Evolutionary conservation across 106 monocot species (phyloP).

Genomic region (Platanthera guangdongensis): DNA sequence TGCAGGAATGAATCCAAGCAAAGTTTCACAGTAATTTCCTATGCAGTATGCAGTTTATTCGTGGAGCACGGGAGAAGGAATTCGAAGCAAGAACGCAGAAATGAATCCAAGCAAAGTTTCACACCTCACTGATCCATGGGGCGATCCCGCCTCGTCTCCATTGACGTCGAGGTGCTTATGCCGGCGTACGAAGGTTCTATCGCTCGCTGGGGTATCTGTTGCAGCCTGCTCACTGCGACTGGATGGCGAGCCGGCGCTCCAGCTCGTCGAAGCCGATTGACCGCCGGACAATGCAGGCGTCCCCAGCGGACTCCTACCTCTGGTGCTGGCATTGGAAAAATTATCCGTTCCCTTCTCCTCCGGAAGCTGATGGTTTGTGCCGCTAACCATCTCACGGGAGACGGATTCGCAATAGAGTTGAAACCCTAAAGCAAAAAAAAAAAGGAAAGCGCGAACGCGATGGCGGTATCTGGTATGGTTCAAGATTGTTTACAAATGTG

Average conservation of each 20-base stretch:
- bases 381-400: slow-evolving; percentile 14
- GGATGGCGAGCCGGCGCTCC: slow-evolving; percentile 65
- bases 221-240: slow-evolving; percentile 46
- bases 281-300: slow-evolving; percentile 41
- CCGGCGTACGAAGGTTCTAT: slow-evolving; percentile 54
- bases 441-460: not conserved
- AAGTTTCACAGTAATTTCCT: not conserved
- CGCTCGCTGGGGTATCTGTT: slow-evolving; percentile 53
- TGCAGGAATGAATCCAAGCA: not conserved
- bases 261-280: slow-evolving; percentile 74
- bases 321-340: slow-evolving; percentile 7
- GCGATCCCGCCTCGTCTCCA: slow-evolving; percentile 65
- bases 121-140: slow-evolving; percentile 54
- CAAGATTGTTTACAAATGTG: too few relatives aligned
- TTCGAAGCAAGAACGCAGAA: not conserved
- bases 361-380: slow-evolving; percentile 3
- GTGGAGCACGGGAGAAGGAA: not conserved
- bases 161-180: slow-evolving; percentile 69
- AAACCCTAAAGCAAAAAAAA: not conserved
- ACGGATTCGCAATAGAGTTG: not conserved
- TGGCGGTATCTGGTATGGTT: not conserved
- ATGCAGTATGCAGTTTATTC: not conserved
- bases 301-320: slow-evolving; percentile 26
- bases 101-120: not conserved
- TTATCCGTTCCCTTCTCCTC: slow-evolving; percentile 13